Evolutionary conservation across 2,329 filamentous ascomycete genomes (phyloP).

Genomic region (Ascochyta clinopodiicola): DNA sequence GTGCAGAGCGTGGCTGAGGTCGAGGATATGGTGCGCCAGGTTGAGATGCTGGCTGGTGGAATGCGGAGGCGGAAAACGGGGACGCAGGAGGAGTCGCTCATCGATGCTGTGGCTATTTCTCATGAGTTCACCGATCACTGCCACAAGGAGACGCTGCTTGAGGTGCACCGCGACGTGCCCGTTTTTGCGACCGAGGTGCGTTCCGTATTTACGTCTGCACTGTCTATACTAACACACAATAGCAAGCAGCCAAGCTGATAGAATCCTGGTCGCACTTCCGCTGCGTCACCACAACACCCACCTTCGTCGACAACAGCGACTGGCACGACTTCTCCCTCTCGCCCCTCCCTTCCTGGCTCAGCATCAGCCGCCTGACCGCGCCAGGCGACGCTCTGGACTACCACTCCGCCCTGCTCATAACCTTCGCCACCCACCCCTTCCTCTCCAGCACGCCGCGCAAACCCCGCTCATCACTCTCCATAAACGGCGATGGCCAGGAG

Average conservation of each 20-base stretch:
- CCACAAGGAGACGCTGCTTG: slow-evolving; percentile 65
- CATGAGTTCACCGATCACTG: slow-evolving; percentile 76
- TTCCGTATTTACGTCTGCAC: not conserved
- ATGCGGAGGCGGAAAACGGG: slow-evolving; percentile 24
- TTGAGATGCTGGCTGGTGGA: slow-evolving; percentile 54
- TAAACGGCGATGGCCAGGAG: slow-evolving; percentile 38
- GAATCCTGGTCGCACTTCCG: slow-evolving; percentile 66
- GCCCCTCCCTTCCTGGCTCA: slow-evolving; percentile 66
- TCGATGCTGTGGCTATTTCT: slow-evolving; percentile 66
- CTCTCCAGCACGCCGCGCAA: slow-evolving; percentile 39
- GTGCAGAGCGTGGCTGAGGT: slow-evolving; percentile 64
- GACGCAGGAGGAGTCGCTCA: slow-evolving; percentile 44
- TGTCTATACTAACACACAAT: slow-evolving; percentile 1
- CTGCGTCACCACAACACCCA: slow-evolving; percentile 58
- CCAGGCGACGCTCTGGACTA: slow-evolving; percentile 64
- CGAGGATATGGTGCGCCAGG: slow-evolving; percentile 57
- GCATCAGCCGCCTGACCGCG: slow-evolving; percentile 64
- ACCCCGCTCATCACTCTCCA: slow-evolving; percentile 37
- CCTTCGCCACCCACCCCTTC: slow-evolving; percentile 54
- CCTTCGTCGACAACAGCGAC: slow-evolving; percentile 52
- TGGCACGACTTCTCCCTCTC: slow-evolving; percentile 55
- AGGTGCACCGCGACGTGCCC: slow-evolving; percentile 61
- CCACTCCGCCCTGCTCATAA: slow-evolving; percentile 64
- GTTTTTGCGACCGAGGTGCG: slow-evolving; percentile 63
- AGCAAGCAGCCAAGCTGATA: slow-evolving; percentile 64